A percentile compares a stretch with the other conserved stretches of the same genome.
These are phyloP conservation scores for Syzygium jambos DNA, from an alignment of 345 rosid species.

Conservation along the genomic window DNA sequence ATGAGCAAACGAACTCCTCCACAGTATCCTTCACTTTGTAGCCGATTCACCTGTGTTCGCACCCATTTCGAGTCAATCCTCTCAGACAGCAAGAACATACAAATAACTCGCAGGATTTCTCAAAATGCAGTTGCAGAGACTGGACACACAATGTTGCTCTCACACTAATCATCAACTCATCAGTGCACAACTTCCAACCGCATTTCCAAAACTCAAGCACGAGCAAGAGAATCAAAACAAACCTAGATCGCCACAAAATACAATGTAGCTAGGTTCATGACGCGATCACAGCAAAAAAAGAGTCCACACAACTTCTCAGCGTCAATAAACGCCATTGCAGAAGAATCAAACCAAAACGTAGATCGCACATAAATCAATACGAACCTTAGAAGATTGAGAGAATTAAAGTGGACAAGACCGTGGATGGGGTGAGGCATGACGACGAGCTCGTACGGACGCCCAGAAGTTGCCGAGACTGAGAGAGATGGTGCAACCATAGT, in stretches of 20 bases:
- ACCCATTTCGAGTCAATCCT: neutral
- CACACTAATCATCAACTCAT: neutral
- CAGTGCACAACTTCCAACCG: neutral
- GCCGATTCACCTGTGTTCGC: slow-evolving; percentile 32
- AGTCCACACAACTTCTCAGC: neutral
- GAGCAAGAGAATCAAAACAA: neutral
- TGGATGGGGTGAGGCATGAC: slow-evolving; percentile 61
- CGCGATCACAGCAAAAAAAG: neutral
- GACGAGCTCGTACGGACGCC: slow-evolving; percentile 49
- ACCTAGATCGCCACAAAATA: neutral
- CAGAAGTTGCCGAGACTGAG: slow-evolving; percentile 55
- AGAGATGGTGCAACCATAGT: slow-evolving; percentile 58
- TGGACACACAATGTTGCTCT: neutral
- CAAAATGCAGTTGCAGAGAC: neutral
- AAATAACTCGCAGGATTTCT: neutral
- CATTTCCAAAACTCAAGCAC: neutral
- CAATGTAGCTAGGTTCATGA: neutral
- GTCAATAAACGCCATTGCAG: neutral
- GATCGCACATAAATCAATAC: neutral
- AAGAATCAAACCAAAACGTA: neutral
- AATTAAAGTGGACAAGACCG: slow-evolving; percentile 57
- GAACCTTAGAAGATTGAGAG: slow-evolving; percentile 41
- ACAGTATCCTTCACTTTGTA: slow-evolving; percentile 78
- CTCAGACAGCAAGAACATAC: neutral
- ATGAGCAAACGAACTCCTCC: slow-evolving; percentile 81